These are phyloP conservation scores for Fulvia fulva DNA, from an alignment of 2,329 filamentous ascomycete species.

Conservation along the genomic window DNA sequence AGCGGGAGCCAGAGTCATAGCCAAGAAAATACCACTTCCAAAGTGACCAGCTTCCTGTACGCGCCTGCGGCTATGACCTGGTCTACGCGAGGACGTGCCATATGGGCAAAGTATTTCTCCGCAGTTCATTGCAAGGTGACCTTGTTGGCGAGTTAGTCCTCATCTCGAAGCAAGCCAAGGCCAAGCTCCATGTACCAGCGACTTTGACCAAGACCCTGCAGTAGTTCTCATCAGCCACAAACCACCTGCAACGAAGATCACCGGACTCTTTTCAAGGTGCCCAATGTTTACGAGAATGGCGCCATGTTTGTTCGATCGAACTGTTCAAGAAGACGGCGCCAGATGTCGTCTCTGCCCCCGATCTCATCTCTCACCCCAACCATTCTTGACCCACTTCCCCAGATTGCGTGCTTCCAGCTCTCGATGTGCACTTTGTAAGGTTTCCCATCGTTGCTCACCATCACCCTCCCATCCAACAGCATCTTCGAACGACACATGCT, in stretches of 20 bases:
- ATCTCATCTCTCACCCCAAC: background rate
- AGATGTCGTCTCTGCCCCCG: background rate
- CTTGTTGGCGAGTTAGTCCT: too few relatives aligned
- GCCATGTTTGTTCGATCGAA: too few relatives aligned
- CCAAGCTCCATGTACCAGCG: background rate
- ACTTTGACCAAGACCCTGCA: background rate
- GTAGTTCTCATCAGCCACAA: background rate
- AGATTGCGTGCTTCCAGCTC: constrained; percentile 15
- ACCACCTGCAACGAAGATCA: background rate
- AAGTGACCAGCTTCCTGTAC: too few relatives aligned
- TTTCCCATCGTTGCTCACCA: constrained; percentile 4
- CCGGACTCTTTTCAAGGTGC: too few relatives aligned
- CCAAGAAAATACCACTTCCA: too few relatives aligned
- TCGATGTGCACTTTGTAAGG: constrained; percentile 13
- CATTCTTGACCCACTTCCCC: constrained; percentile 5
- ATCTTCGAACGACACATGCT: background rate
- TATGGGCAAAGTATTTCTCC: too few relatives aligned
- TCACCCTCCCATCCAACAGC: background rate
- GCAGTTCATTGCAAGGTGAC: too few relatives aligned
- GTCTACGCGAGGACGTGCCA: too few relatives aligned
- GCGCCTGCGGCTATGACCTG: too few relatives aligned
- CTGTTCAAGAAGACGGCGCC: too few relatives aligned
- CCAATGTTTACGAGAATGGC: too few relatives aligned
- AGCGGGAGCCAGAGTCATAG: too few relatives aligned
- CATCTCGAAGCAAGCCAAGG: background rate